Evolutionary conservation across 2,329 filamentous ascomycete species (phyloP).

Genomic region (Amauroascus niger): DNA sequence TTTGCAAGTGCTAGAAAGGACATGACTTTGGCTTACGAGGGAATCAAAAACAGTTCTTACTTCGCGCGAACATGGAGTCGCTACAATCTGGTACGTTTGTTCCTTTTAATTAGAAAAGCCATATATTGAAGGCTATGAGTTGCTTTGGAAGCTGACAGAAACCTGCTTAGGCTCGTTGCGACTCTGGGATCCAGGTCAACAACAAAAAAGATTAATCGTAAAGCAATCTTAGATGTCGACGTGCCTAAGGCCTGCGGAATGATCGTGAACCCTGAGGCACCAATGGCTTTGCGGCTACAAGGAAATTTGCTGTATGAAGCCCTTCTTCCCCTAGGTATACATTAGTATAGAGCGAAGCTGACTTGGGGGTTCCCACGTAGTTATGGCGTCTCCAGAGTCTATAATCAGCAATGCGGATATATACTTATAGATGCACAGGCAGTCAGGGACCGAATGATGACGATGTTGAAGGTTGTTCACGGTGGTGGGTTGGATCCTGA

Average conservation of each 20-base stretch:
- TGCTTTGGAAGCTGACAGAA: background rate
- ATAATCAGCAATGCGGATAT: slow-evolving; percentile 77
- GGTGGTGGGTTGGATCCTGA: slow-evolving; percentile 57
- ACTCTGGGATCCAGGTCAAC: slow-evolving; percentile 67
- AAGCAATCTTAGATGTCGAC: slow-evolving; percentile 80
- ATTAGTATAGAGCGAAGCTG: slow-evolving; percentile 15
- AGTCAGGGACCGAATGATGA: slow-evolving; percentile 62
- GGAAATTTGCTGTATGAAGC: slow-evolving; percentile 63
- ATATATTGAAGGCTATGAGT: no score
- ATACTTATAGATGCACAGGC: slow-evolving; percentile 70
- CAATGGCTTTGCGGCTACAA: slow-evolving; percentile 81
- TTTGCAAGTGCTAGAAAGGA: background rate
- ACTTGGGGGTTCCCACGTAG: slow-evolving; percentile 4
- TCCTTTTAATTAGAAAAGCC: background rate
- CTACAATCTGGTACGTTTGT: slow-evolving; percentile 70
- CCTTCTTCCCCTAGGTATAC: background rate
- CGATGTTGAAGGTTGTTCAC: slow-evolving; percentile 51
- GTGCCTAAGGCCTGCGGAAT: slow-evolving; percentile 77
- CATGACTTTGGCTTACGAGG: background rate
- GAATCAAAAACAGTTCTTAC: slow-evolving; percentile 54
- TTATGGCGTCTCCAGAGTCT: slow-evolving; percentile 53
- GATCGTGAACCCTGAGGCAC: slow-evolving; percentile 76
- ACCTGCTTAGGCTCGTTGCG: slow-evolving; percentile 64
- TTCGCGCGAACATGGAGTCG: slow-evolving; percentile 78
- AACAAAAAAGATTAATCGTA: slow-evolving; percentile 66